Percentiles rank a stretch among this genome's conserved stretches.
phyloP scores from a whole-genome alignment of 495 filamentous ascomycete species.

The Aspergillus ellipticus region DNA sequence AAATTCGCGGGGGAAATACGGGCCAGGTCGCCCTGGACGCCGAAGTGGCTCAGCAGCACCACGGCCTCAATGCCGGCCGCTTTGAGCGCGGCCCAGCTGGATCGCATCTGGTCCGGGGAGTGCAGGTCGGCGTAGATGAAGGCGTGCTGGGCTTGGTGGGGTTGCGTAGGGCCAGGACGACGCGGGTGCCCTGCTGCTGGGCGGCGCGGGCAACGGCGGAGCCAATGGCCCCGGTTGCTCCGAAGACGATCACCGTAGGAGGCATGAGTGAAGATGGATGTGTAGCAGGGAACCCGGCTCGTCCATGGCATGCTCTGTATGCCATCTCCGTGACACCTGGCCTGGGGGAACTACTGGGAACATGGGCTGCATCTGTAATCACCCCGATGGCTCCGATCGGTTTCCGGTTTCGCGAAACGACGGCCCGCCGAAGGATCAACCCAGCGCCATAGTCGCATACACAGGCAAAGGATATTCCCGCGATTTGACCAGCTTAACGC shows the following conservation, averaged over 20 bases:
- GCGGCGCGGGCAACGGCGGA: constrained; percentile 42
- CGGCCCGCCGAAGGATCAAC: too few species aligned
- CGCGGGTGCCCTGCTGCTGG: constrained; percentile 25
- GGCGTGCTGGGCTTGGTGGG: constrained; percentile 19
- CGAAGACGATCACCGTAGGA: constrained; percentile 29
- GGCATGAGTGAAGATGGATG: too few species aligned
- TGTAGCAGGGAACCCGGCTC: too few species aligned
- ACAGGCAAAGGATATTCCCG: too few species aligned
- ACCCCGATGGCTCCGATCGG: too few species aligned
- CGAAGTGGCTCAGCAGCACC: constrained; percentile 29
- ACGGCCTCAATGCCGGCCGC: constrained; percentile 24
- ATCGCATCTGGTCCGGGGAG: constrained; percentile 24
- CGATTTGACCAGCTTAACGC: too few species aligned
- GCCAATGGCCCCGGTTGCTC: constrained; percentile 25
- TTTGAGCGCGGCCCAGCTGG: constrained; percentile 23
- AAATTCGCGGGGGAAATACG: constrained; percentile 10
- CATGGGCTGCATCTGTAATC: too few species aligned
- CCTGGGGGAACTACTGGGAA: too few species aligned
- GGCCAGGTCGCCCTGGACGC: constrained; percentile 16
- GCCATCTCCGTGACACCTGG: too few species aligned
- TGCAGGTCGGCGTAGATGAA: constrained; percentile 29
- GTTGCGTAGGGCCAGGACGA: constrained; percentile 24
- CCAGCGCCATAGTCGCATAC: too few species aligned
- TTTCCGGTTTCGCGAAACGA: too few species aligned
- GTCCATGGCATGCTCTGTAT: too few species aligned